Evolutionary conservation across 371 early-diverging fungal species (phyloP).

Genomic region (Mortierella sp.): DNA sequence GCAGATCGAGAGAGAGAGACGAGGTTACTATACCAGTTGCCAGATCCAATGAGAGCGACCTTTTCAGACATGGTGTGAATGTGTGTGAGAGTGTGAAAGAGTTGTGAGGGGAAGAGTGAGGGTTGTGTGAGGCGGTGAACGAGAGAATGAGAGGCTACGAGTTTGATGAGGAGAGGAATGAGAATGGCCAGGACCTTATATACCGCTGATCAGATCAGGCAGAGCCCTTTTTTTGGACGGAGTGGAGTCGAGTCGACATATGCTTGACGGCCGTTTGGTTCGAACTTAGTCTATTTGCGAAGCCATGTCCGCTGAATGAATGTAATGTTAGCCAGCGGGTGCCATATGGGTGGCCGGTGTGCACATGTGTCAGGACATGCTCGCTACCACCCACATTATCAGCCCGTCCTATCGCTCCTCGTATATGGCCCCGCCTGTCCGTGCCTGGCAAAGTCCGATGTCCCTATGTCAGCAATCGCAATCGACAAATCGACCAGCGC

Average conservation of each 20-base stretch:
- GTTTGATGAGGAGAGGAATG: constrained; percentile 3
- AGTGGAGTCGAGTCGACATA: background rate
- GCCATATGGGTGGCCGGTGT: no score
- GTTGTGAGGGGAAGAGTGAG: background rate
- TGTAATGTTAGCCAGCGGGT: no score
- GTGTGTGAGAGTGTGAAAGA: background rate
- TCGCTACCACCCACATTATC: no score
- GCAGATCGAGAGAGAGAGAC: background rate
- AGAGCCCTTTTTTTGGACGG: constrained; percentile 1
- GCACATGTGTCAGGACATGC: no score
- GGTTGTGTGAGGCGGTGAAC: background rate
- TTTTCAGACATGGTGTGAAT: constrained; percentile 64
- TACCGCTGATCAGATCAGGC: no score
- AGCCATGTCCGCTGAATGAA: no score
- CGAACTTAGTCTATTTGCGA: no score
- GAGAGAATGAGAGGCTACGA: background rate
- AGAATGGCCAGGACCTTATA: background rate
- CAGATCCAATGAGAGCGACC: constrained; percentile 92
- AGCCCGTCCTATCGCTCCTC: no score
- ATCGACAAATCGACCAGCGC: no score
- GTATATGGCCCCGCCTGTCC: background rate
- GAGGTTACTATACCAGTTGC: constrained; percentile 83
- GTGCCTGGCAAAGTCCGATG: constrained; percentile 8
- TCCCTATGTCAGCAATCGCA: background rate
- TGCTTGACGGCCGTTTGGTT: no score